Evolutionary conservation across 495 filamentous ascomycete genomes (phyloP), one percentile per base, ranked within the genome.

Genomic region (Penicillium alfredii): DNA sequence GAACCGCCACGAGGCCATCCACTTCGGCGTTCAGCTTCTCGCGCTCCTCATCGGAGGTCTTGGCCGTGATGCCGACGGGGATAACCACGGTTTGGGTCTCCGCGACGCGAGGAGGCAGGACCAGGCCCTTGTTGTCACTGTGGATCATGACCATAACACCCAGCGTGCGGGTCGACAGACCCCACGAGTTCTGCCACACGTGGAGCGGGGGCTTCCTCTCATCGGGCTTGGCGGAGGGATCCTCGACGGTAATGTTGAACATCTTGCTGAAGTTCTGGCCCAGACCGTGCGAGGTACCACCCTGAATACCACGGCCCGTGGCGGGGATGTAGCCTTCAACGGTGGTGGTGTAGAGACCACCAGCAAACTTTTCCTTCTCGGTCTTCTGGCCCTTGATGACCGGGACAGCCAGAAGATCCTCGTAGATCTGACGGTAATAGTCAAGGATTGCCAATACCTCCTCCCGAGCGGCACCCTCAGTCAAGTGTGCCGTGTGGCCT

Each of bases 111-210:
- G 90, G 90, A 51, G 90, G 90, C 29, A 94, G 80, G 40, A 98
- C 86, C 6, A 97, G 75, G 32, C 92, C 92, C 57, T 84, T 86
- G 70, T 98, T 81, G 60, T 97, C 92, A 56, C 86, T 78, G 69
- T 98, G 92, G 38, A 89, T 85, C 81, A 98, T 93, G 47, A 94
- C 83, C 88, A 96, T 96, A 54, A 97, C 86, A 63, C 90, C 90
- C 49, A 98, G 89, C 17, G 86, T 80, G 56, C 92, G 84, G 30
- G 90, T 98, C 4, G 88, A 94, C 24, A 97, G 77, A 65, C 92
- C 92, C 92, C 92, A 98, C 4, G 86, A 94, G 69, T 98, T 98
- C 58, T 98, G 92, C 87, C 88, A 97, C 16, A 97, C 88, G 49
- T 86, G 58, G 38, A 94, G 61, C 40, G 82, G 76, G 34, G 72